Evolutionary conservation across 2,329 filamentous ascomycete genomes (phyloP).

Genomic region (Sarocladiaceae sp.): DNA sequence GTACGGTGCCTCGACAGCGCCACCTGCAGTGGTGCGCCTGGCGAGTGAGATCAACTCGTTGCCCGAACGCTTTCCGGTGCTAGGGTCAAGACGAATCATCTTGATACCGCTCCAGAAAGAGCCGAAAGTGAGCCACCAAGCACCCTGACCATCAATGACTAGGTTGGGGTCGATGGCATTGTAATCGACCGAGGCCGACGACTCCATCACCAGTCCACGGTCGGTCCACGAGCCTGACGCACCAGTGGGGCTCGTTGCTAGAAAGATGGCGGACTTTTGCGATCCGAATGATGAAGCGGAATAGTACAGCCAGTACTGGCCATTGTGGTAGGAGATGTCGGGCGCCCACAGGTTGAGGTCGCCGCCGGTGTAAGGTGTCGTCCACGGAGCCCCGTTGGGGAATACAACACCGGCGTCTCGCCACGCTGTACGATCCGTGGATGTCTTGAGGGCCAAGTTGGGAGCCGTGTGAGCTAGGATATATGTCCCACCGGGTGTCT

Average conservation of each 20-base stretch:
- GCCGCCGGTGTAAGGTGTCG: slow-evolving; percentile 22
- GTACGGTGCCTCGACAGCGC: slow-evolving; percentile 23
- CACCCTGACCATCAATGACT: slow-evolving; percentile 19
- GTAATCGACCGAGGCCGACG: slow-evolving; percentile 17
- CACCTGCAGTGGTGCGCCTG: slow-evolving; percentile 14
- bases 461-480: slow-evolving; percentile 21
- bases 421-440: slow-evolving; percentile 24
- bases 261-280: slow-evolving; percentile 23
- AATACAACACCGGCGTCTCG: slow-evolving; percentile 22
- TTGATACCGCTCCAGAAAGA: slow-evolving; percentile 27
- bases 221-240: slow-evolving; percentile 24
- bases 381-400: slow-evolving; percentile 25
- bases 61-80: slow-evolving; percentile 19
- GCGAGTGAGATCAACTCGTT: slow-evolving; percentile 20
- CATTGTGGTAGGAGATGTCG: slow-evolving; percentile 37
- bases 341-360: slow-evolving; percentile 41
- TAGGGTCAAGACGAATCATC: slow-evolving; percentile 19
- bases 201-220: slow-evolving; percentile 22
- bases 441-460: slow-evolving; percentile 24
- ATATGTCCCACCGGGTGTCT: slow-evolving; percentile 21
- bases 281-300: slow-evolving; percentile 24
- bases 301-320: slow-evolving; percentile 26
- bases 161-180: slow-evolving; percentile 26
- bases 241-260: slow-evolving; percentile 23
- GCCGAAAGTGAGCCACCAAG: slow-evolving; percentile 26